These are phyloP conservation scores for Aureobasidium sp. DNA, from an alignment of 2,329 filamentous ascomycete species.

Conservation along the genomic window DNA sequence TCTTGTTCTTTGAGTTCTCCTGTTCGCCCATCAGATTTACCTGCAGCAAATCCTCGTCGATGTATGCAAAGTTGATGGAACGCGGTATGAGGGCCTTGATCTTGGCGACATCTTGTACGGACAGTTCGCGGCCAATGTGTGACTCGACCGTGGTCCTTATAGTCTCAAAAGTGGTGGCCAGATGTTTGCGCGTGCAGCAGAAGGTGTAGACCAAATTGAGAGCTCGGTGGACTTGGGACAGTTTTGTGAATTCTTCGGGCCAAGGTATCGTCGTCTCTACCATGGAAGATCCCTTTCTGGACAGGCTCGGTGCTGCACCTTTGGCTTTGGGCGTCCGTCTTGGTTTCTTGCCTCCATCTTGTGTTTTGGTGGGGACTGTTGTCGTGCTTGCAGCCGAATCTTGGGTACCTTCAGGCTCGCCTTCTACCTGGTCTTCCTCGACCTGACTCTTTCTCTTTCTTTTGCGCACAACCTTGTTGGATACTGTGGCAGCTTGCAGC, in stretches of 20 bases:
- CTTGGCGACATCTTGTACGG: slow-evolving; percentile 71
- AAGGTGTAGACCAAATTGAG: slow-evolving; percentile 93
- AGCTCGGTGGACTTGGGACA: slow-evolving; percentile 73
- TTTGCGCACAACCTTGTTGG: slow-evolving; percentile 41
- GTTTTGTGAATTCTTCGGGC: slow-evolving; percentile 65
- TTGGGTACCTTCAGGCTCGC: slow-evolving; percentile 15
- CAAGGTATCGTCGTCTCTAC: slow-evolving; percentile 56
- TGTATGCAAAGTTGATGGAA: slow-evolving; percentile 75
- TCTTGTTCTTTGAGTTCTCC: slow-evolving; percentile 48
- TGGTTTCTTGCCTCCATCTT: slow-evolving; percentile 50
- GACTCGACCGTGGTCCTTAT: slow-evolving; percentile 78
- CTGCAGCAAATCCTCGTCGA: slow-evolving; percentile 76
- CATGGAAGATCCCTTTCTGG: slow-evolving; percentile 42
- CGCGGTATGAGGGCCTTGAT: slow-evolving; percentile 72
- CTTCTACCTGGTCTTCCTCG: slow-evolving; percentile 13
- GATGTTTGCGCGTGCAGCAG: slow-evolving; percentile 84
- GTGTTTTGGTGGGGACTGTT: slow-evolving; percentile 48
- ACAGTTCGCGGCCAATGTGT: slow-evolving; percentile 65
- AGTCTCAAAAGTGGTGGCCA: slow-evolving; percentile 85
- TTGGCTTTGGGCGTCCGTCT: slow-evolving; percentile 37
- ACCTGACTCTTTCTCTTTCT: slow-evolving; percentile 30
- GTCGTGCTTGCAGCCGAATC: slow-evolving; percentile 29
- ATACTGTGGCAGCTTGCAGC: slow-evolving; percentile 43
- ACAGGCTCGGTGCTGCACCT: slow-evolving; percentile 24
- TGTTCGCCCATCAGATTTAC: slow-evolving; percentile 69